phyloP scores from a whole-genome alignment of 2,329 filamentous ascomycete species.

The Chrysoporthe austroafricana region DNA sequence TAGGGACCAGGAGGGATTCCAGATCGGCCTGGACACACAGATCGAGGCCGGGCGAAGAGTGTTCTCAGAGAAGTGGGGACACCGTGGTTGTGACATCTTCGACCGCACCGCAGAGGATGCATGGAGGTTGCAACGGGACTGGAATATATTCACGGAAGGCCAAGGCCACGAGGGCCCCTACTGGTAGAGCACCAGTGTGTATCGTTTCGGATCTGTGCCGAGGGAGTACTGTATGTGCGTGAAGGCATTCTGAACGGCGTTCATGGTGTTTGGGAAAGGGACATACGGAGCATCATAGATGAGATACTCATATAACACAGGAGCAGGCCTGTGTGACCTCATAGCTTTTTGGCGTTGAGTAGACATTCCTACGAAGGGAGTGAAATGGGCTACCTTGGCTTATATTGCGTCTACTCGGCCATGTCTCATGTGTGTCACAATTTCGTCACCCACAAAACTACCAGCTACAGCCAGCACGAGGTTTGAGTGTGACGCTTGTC shows the following conservation, averaged over 20 bases:
- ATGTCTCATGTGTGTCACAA: not conserved
- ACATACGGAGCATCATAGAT: not conserved
- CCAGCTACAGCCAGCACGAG: not conserved
- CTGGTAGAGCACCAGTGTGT: slow-evolving; percentile 2
- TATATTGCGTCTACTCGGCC: not conserved
- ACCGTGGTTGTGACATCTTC: slow-evolving; percentile 42
- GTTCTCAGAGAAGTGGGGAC: slow-evolving; percentile 48
- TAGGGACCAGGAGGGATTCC: slow-evolving; percentile 51
- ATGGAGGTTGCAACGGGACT: slow-evolving; percentile 44
- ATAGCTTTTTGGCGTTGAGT: not conserved
- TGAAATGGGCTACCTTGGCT: not conserved
- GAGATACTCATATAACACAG: not conserved
- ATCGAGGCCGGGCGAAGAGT: slow-evolving; percentile 48
- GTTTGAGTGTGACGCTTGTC: not conserved
- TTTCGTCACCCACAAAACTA: not conserved
- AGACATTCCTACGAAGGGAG: not conserved
- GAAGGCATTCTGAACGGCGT: slow-evolving; percentile 7
- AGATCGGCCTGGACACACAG: slow-evolving; percentile 48
- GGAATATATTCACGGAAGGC: slow-evolving; percentile 34
- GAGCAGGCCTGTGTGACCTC: not conserved
- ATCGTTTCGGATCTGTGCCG: not conserved
- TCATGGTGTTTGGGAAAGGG: not conserved
- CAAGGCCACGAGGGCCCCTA: slow-evolving; percentile 31
- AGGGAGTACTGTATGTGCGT: not conserved
- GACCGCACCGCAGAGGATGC: slow-evolving; percentile 41